These are phyloP conservation scores for Calonectria pseudoturangicola DNA, from an alignment of 2,329 filamentous ascomycete genomes.

Conservation along the genomic window DNA sequence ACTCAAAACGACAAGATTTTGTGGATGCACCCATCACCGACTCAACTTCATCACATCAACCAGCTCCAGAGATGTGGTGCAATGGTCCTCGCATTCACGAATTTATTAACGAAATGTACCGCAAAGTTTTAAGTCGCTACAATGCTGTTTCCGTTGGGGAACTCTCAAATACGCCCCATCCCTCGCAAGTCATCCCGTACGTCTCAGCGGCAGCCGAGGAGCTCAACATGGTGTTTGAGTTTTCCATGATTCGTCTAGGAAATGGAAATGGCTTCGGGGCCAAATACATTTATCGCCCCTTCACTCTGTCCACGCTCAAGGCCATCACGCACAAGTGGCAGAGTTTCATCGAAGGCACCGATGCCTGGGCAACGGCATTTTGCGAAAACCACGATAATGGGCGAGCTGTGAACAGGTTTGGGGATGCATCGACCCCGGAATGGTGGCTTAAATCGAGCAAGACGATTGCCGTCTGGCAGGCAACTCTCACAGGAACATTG, in stretches of 20 bases:
- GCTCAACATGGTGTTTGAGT: slow-evolving; percentile 78
- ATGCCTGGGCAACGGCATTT: slow-evolving; percentile 76
- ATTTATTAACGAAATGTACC: slow-evolving; percentile 76
- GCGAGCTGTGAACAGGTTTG: slow-evolving; percentile 74
- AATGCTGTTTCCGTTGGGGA: slow-evolving; percentile 78
- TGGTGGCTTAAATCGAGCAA: slow-evolving; percentile 68
- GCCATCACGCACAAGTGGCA: slow-evolving; percentile 68
- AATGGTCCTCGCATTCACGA: slow-evolving; percentile 79
- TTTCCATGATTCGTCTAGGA: slow-evolving; percentile 74
- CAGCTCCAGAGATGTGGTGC: slow-evolving; percentile 71
- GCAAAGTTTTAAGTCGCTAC: slow-evolving; percentile 71
- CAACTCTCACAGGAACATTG: slow-evolving; percentile 70
- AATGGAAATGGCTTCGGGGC: slow-evolving; percentile 66
- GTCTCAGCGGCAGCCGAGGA: slow-evolving; percentile 71
- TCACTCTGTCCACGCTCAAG: slow-evolving; percentile 66
- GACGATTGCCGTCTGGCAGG: slow-evolving; percentile 70
- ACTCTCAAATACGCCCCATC: slow-evolving; percentile 73
- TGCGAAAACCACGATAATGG: slow-evolving; percentile 80
- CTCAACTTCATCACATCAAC: slow-evolving; percentile 61
- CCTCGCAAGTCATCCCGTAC: slow-evolving; percentile 72
- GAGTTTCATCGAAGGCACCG: slow-evolving; percentile 67
- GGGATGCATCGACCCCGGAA: slow-evolving; percentile 65
- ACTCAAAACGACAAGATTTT: slow-evolving; percentile 76
- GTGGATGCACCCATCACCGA: slow-evolving; percentile 71
- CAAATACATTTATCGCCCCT: slow-evolving; percentile 71